Evolutionary conservation across 345 rosid species (phyloP), one percentile per base, ranked within the genome.

Genomic region (Clarkia xantiana): DNA sequence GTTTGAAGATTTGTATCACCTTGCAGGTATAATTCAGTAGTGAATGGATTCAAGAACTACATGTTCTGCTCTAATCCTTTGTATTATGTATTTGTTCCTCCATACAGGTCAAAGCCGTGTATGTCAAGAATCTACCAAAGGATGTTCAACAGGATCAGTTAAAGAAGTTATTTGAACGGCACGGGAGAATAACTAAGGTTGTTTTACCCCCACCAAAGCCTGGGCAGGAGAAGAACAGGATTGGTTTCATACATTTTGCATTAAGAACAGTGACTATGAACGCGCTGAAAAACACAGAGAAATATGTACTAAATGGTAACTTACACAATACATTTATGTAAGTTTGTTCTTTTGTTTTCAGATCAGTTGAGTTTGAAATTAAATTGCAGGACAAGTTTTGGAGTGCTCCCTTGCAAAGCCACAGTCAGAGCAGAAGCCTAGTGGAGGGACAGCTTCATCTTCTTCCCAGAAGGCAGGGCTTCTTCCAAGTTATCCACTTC

Each of bases 351-450:
- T 56, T 71, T 18, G 54, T 20, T 18, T 36, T 44, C 10, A 40
- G 8, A 6, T 1, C 18, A 23, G 16, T 15, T 43, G 34, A 18
- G n/a, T 43, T 44, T 8, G 36, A 0, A 20, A 14, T 18, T 48
- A 25, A 2, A 44, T 53, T 29, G 36, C 70, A 90, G 97, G 97
- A 58, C 94, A 81, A 63, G 62, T 69, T 45, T 66, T 90, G 73
- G 98, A 90, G 59, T 86, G 88, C 62, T 81, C 94, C 16, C 89
- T 90, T 60, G 98, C 94, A 18, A 90, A 83, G 76, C 98, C 98
- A 45, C 94, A 79, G 64, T 62, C 87, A 11, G 96, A 91, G 64
- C 94, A 77, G 66, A 90, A 79, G 62, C 47, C 73, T 40, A 54
- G 45, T 62, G 75, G 81, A 38, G 72, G 56, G 42, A 65, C 36